Evolutionary conservation across 176 grass and related monocot genomes (phyloP).

Genomic region (Oryza australiensis): DNA sequence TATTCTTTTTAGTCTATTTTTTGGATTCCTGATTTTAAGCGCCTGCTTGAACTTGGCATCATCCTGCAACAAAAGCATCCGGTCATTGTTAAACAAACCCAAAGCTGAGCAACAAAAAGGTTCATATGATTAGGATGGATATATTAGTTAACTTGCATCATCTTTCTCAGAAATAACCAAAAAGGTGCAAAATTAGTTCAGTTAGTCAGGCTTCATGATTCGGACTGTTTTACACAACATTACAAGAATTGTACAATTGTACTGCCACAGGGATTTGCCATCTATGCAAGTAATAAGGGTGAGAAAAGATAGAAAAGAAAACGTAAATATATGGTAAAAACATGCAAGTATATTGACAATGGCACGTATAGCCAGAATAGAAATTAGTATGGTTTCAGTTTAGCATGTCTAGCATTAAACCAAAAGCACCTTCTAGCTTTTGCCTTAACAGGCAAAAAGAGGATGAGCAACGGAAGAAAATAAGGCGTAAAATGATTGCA

Average conservation of each 20-base stretch:
- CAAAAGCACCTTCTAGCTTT: background rate
- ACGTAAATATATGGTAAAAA: background rate
- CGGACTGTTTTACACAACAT: too few species aligned
- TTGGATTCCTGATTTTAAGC: conserved; percentile 91
- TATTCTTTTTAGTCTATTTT: conserved; percentile 87
- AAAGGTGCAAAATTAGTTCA: too few species aligned
- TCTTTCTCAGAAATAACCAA: too few species aligned
- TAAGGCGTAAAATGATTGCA: conserved; percentile 13
- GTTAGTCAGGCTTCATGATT: too few species aligned
- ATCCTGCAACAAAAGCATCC: conserved; percentile 52
- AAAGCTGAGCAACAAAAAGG: background rate
- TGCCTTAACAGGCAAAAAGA: background rate
- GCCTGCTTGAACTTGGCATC: conserved; percentile 94
- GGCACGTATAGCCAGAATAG: background rate
- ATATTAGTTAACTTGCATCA: too few species aligned
- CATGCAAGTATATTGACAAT: background rate
- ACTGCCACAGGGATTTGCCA: too few species aligned
- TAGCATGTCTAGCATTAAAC: background rate
- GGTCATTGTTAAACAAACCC: conserved; percentile 1
- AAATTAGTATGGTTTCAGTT: background rate
- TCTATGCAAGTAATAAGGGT: background rate
- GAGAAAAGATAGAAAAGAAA: background rate
- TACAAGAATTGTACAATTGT: too few species aligned
- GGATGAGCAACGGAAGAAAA: background rate
- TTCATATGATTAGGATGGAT: too few species aligned